phyloP scores from a whole-genome alignment of 306 rosid species.

The Trifolium repens region DNA sequence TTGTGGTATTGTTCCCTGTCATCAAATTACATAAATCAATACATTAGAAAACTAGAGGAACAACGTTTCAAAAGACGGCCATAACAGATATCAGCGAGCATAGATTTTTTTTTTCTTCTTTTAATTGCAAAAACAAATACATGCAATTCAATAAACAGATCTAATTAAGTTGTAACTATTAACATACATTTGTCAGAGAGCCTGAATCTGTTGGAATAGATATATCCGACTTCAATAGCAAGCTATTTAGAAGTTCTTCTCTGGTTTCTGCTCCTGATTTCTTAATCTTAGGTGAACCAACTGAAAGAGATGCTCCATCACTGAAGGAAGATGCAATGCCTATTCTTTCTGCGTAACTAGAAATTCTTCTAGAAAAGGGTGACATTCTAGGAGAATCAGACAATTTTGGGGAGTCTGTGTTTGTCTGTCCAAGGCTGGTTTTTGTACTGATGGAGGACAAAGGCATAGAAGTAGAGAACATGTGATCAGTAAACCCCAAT shows the following conservation, averaged over 20 bases:
- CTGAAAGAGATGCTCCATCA: conserved; percentile 67
- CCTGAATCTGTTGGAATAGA: conserved; percentile 60
- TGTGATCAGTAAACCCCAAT: conserved; percentile 62
- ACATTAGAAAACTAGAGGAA: conserved; percentile 35
- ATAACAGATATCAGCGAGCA: conserved; percentile 14
- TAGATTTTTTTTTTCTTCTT: not conserved
- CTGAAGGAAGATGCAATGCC: conserved; percentile 73
- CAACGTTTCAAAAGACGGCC: not conserved
- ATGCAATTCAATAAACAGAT: conserved; percentile 28
- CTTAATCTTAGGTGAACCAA: conserved; percentile 88
- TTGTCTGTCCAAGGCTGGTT: conserved; percentile 66
- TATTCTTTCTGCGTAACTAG: conserved; percentile 93
- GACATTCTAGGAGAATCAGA: conserved; percentile 63
- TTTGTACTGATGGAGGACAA: conserved; percentile 68
- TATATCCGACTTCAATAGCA: conserved; percentile 68
- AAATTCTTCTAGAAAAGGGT: conserved; percentile 71
- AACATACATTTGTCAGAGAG: conserved; percentile 68
- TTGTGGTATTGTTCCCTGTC: conserved; percentile 70
- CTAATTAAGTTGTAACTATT: conserved; percentile 38
- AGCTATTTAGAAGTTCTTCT: conserved; percentile 79
- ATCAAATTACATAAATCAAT: conserved; percentile 38
- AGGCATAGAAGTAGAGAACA: conserved; percentile 55
- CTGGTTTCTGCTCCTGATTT: conserved; percentile 89
- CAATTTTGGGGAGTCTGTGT: conserved; percentile 59
- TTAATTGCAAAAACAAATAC: conserved; percentile 24